Base-by-base conservation (phyloP, 805 yeast species). In the Hagleromyces aurorensis region DNA sequence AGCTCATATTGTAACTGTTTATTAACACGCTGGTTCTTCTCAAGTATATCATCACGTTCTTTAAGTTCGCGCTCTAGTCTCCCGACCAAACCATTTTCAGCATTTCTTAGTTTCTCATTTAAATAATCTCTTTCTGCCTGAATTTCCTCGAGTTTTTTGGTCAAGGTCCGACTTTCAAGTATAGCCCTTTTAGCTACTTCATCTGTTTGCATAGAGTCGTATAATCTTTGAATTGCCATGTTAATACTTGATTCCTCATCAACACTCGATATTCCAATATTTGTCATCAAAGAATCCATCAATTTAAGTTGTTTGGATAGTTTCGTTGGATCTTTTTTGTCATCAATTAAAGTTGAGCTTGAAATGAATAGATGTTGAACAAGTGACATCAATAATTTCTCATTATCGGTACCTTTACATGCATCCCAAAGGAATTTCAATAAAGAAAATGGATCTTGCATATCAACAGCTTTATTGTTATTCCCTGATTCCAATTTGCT, bases 141-240 rank as follows among this genome's bases (percentile, higher is more conserved):
- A 13, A 44, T 31, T 34, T 57, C 60, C 27, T 74, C 78, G 2
- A 77, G 70, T 22, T 61, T 63, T 34, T 62, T 62, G 4, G 67
- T 62, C 22, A 76, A 67, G 10, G 69, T 75, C 37, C 73, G 69
- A 7, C 76, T 70, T 33, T 80, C 87, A 11, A 50, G 13, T 4
- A 63, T 69, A 35, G 96, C 93, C 30, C 80, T 69, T 31, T 81
- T 65, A 9, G 94, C 95, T 52, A 79, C 81, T 35, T 85, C 94
- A 55, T 91, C 97, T 0, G 96, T 84, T 44, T 78, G 78, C 58
- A 87, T 69, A 7, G 89, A 69, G 23, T 85, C 77, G 36, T 73
- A 68, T 23, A 91, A 65, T 32, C 78, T 64, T 48, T 84, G 91
- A 19, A 87, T 81, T 1, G 94, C 84, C 40, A 85, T 74, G 30